Evolutionary conservation across 805 yeast genomes (phyloP).

Genomic region (Candida parachauliodes): DNA sequence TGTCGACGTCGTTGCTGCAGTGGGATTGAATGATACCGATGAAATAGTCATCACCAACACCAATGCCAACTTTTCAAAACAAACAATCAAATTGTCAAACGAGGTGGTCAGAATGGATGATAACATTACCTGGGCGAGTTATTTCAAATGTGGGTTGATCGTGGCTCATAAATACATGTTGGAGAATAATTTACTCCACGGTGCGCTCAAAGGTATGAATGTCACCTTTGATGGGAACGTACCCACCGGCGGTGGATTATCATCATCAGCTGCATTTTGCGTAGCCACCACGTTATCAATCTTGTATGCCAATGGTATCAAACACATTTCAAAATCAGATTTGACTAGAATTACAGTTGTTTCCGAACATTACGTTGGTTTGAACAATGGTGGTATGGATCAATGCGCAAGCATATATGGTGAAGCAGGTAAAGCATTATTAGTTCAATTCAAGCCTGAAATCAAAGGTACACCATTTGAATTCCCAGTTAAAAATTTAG

Average conservation of each 20-base stretch:
- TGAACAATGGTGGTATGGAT: conserved; percentile 79
- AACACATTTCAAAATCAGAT: conserved; percentile 43
- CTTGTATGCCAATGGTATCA: conserved; percentile 49
- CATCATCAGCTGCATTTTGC: conserved; percentile 71
- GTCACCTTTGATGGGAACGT: conserved; percentile 60
- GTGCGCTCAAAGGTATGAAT: conserved; percentile 46
- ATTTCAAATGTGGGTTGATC: conserved; percentile 60
- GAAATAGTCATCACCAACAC: conserved; percentile 29
- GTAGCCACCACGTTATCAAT: conserved; percentile 60
- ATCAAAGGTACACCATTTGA: conserved; percentile 51
- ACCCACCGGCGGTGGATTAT: conserved; percentile 70
- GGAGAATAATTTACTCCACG: conserved; percentile 22
- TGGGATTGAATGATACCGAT: conserved; percentile 24
- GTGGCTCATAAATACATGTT: conserved; percentile 49
- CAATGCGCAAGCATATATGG: conserved; percentile 72
- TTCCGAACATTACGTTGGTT: conserved; percentile 69
- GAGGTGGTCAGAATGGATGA: conserved; percentile 37
- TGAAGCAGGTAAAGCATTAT: conserved; percentile 51
- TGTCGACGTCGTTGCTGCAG: conserved; percentile 57
- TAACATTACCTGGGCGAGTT: conserved; percentile 60
- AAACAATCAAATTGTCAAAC: conserved; percentile 23
- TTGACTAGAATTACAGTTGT: conserved; percentile 59
- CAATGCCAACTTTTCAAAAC: conserved; percentile 30
- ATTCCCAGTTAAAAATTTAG: conserved; percentile 48
- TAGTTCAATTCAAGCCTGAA: conserved; percentile 58